Percentiles rank a stretch among this genome's conserved stretches.
Conservation (phyloP, 169 alveolate genomes). For the Eimeria praecox region DNA sequence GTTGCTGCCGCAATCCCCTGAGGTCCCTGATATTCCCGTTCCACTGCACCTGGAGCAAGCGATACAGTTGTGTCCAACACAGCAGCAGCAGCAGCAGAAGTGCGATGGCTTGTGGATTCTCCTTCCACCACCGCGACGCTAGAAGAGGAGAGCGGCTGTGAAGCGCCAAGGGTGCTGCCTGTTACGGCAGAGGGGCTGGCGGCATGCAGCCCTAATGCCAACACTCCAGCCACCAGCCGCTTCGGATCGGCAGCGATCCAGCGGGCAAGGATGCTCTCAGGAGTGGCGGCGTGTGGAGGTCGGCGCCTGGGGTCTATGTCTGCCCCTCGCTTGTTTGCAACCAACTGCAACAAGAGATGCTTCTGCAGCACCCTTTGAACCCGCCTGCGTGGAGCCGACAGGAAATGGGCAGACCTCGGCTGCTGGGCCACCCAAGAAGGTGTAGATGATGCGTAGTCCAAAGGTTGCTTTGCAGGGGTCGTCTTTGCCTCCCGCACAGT, state of each 20-base stretch:
- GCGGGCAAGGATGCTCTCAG: conserved; percentile 67
- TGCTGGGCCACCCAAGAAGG: background rate
- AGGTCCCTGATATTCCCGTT: background rate
- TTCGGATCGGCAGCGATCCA: conserved; percentile 31
- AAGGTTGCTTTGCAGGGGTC: background rate
- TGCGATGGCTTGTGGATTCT: background rate
- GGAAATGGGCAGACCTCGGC: background rate
- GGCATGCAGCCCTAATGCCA: background rate
- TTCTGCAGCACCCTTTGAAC: background rate
- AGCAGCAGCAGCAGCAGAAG: conserved; percentile 20
- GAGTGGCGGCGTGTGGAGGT: conserved; percentile 62
- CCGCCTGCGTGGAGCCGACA: conserved; percentile 23
- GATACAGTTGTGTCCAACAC: background rate
- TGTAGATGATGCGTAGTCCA: background rate
- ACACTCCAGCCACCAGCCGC: conserved; percentile 23
- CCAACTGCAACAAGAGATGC: conserved; percentile 35
- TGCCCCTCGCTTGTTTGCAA: conserved; percentile 7
- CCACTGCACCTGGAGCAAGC: background rate
- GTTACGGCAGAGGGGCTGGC: background rate
- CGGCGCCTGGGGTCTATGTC: conserved; percentile 61
- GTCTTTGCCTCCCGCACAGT: background rate
- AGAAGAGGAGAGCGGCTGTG: background rate
- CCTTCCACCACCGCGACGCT: background rate
- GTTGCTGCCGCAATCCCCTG: background rate
- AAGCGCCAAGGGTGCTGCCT: background rate